phyloP scores from a whole-genome alignment of 768 basidiomycete genomes.

The Holtermannia corniformis region DNA sequence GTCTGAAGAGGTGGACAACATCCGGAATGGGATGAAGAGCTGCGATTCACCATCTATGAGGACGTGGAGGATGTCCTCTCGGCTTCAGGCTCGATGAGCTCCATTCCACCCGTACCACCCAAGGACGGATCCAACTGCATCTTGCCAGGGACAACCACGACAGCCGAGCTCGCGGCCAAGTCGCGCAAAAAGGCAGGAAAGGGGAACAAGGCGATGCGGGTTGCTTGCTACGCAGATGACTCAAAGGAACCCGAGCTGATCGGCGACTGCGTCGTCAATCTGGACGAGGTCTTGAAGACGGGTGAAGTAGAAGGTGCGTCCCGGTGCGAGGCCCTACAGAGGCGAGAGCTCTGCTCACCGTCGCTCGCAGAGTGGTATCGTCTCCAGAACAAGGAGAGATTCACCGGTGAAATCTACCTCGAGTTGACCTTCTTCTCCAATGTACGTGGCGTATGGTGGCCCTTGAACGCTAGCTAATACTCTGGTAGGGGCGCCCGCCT shows the following conservation, averaged over 20 bases:
- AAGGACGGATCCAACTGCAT: slow-evolving; percentile 9
- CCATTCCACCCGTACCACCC: slow-evolving; percentile 1
- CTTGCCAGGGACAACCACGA: slow-evolving; percentile 17
- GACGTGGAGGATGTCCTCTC: slow-evolving; percentile 41
- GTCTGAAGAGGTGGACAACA: slow-evolving; percentile 67
- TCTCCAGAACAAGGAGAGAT: slow-evolving; percentile 65
- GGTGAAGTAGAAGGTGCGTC: slow-evolving; percentile 85
- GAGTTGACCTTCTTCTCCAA: slow-evolving; percentile 90
- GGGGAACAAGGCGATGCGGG: slow-evolving; percentile 49
- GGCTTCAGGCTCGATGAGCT: not conserved
- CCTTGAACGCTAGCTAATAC: not conserved
- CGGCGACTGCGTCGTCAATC: slow-evolving; percentile 65
- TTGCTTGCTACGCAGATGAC: slow-evolving; percentile 76
- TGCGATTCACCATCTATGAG: slow-evolving; percentile 67
- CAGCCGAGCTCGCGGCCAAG: slow-evolving; percentile 26
- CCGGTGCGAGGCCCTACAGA: not conserved
- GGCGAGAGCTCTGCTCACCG: not conserved
- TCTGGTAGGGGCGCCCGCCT: not conserved
- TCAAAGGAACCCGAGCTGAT: slow-evolving; percentile 66
- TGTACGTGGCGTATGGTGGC: slow-evolving; percentile 32
- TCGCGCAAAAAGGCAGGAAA: slow-evolving; percentile 29
- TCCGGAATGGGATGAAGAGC: slow-evolving; percentile 84
- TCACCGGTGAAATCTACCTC: slow-evolving; percentile 76
- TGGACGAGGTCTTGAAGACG: slow-evolving; percentile 65
- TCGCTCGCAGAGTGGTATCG: slow-evolving; percentile 79